These are phyloP conservation scores for Clarireedia homoeocarpa DNA, from an alignment of 2,329 filamentous ascomycete species.

Conservation along the genomic window DNA sequence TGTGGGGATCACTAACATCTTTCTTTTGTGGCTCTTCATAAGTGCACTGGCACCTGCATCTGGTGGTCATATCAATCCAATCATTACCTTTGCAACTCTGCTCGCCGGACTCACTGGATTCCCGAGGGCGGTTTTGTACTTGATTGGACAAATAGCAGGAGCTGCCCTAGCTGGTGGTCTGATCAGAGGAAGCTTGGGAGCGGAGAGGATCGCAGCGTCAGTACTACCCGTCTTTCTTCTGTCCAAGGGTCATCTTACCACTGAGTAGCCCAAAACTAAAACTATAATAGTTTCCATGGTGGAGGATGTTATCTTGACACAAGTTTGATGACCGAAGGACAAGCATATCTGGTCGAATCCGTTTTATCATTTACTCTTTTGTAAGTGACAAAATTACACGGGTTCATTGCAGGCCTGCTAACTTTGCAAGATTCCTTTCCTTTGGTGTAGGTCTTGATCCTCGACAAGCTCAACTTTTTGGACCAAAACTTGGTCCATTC, in stretches of 20 bases:
- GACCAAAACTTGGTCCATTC: conserved; percentile 41
- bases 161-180: conserved; percentile 35
- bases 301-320: conserved; percentile 29
- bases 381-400: conserved; percentile 16
- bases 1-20: conserved; percentile 27
- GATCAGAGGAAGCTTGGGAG: conserved; percentile 31
- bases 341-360: conserved; percentile 43
- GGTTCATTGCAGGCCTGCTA: background rate
- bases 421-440: conserved; percentile 33
- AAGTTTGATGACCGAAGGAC: conserved; percentile 27
- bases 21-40: conserved; percentile 41
- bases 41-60: conserved; percentile 40
- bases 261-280: background rate
- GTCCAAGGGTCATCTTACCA: background rate
- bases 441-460: conserved; percentile 49
- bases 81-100: conserved; percentile 46
- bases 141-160: conserved; percentile 40
- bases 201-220: conserved; percentile 26
- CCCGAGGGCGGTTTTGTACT: conserved; percentile 41
- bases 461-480: conserved; percentile 40
- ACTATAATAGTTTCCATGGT: conserved; percentile 21
- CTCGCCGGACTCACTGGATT: conserved; percentile 42
- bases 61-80: conserved; percentile 46
- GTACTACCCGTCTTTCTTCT: conserved; percentile 18
- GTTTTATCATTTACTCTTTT: conserved; percentile 39